Evolutionary conservation across 2,329 filamentous ascomycete species (phyloP).

Genomic region (Tolypocladium nubicola): DNA sequence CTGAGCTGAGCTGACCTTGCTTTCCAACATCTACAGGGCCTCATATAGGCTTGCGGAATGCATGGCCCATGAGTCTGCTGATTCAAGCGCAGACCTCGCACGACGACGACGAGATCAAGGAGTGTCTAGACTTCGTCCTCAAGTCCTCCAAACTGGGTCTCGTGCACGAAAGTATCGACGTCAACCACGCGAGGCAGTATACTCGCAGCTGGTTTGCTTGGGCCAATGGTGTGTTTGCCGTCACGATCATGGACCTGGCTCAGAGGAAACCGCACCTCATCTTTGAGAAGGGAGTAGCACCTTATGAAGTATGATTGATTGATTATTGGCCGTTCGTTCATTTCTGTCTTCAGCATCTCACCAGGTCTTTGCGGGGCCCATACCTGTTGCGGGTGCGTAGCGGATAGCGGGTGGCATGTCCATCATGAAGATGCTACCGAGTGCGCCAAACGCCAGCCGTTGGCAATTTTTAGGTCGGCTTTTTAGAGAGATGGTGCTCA

Average conservation of each 20-base stretch:
- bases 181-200: slow-evolving; percentile 55
- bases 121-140: slow-evolving; percentile 64
- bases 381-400: not conserved
- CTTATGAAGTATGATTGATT: slow-evolving; percentile 39
- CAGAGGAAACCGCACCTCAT: slow-evolving; percentile 80
- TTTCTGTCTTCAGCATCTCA: not conserved
- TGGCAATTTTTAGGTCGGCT: not conserved
- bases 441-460: not conserved
- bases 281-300: slow-evolving; percentile 54
- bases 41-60: slow-evolving; percentile 74
- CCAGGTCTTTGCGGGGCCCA: not conserved
- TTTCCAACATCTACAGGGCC: slow-evolving; percentile 28
- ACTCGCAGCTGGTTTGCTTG: slow-evolving; percentile 94
- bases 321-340: slow-evolving; percentile 9
- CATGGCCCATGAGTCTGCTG: slow-evolving; percentile 94
- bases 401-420: not conserved
- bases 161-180: slow-evolving; percentile 86
- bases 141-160: slow-evolving; percentile 66
- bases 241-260: slow-evolving; percentile 82
- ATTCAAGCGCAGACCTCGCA: slow-evolving; percentile 85
- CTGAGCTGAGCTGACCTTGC: slow-evolving; percentile 5
- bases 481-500: not conserved
- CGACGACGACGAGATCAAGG: slow-evolving; percentile 69
- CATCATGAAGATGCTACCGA: not conserved
- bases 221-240: slow-evolving; percentile 94